Base-by-base conservation (phyloP, 2,329 filamentous ascomycete species). In the Pestalotiopsis sp. region DNA sequence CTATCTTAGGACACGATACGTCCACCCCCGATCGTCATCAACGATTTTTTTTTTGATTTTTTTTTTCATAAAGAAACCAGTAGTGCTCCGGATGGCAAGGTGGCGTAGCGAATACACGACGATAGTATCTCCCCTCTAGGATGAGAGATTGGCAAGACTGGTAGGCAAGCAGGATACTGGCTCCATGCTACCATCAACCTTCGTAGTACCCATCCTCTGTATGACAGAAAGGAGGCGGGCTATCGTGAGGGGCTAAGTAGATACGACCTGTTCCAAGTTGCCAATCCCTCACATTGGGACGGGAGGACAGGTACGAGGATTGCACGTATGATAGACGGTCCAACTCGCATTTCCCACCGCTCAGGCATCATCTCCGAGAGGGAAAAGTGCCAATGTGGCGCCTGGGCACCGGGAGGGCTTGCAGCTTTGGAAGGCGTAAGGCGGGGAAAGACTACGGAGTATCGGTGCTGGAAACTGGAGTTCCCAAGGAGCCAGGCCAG, bases 351-450 rank as follows among this genome's bases (percentile, higher is more conserved):
- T 62, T 62, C 20, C 27, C 31, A 62, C 27, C 27, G 38, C 31
- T 40, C 59, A 62, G 59, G 45, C 20, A 62, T 62, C 59, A 62
- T 62, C 59, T 62, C 59, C 59, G 59, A 62, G 17, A n/a, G 45
- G 20, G 27, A 20, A 59, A 40, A 38, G 59, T 62, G 31, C 25
- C 59, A 62, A 20, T 36, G 59, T 40, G 59, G 59, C 31, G 59
- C 31, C 36, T 20, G 38, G 17, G 36, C 27, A 20, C 14, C 25
- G 59, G 59, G 27, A 36, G 12, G n/a, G 27, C 59, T 52, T 20
- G 45, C 45, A 52, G 45, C 45, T 52, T 52, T 17, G 45, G 45
- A 52, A 52, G 45, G 45, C 45, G 45, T 17, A 52, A 52, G 45
- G 45, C 45, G 45, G 45, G 45, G 45, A n/a, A 52, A n/a, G 45